Base-by-base conservation (phyloP, 805 yeast genomes). In the Kodamaea restingae region DNA sequence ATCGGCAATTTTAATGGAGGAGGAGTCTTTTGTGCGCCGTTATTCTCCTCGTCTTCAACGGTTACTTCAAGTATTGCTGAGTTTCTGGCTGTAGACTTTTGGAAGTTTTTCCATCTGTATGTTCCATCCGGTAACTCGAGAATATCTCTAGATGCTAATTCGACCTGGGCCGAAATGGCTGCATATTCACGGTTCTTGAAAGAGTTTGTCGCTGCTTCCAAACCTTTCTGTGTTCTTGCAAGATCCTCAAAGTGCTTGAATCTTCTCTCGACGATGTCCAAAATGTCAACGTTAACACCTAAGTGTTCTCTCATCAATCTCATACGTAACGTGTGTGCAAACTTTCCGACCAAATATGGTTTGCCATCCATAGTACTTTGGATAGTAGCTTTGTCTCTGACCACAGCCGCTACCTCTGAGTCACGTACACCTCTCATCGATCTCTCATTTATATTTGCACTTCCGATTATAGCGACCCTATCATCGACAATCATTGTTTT, bases 381-480 rank as follows among this genome's bases (percentile, higher is more conserved):
- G 4, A 88, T 67, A 46, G 81, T 73, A 45, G 82, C 86, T 7
- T 83, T 78, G 54, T 93, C 99, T 47, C 97, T 75, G 4, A 93
- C 79, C 39, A 91, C 64, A 1, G 90, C 87, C 3, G 96, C 96
- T 29, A 93, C 83, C 54, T 93, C 99, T 4, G 97, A 88, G 56
- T 93, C 99, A 57, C 98, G 74, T 15, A 73, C 71, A 11, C 99
- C 99, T 50, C 93, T 72, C 88, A 90, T 90, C 0, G 98, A 91
- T 52, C 99, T 75, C 59, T 93, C 99, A 55, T 93, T 93, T 44
- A 93, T 87, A 54, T 93, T 93, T 0, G 99, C 99, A 54, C 96
- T 87, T 2, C 99, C 98, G 53, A 93, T 90, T 32, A 93, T 84
- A 4, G 96, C 97, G 33, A 82, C 77, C 35, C 96, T 73, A 54